Conservation (phyloP, 305 asterid species). For the Fraxinus floribunda region DNA sequence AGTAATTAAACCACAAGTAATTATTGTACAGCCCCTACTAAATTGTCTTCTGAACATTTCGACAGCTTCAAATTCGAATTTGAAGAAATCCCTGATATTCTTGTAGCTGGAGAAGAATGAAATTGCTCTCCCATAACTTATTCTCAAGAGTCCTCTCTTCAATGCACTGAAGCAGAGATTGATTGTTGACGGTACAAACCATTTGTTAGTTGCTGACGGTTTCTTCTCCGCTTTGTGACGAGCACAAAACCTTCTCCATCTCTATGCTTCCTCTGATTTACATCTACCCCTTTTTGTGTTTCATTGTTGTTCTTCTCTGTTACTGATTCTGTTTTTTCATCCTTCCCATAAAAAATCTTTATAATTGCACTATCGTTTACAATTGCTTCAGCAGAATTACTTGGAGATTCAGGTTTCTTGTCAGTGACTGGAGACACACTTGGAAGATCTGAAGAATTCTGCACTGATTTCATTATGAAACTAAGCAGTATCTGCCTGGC, state of each 20-base stretch:
- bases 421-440: conserved; percentile 36
- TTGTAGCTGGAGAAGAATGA: conserved; percentile 11
- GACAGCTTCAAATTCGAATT: conserved; percentile 13
- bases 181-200: conserved; percentile 76
- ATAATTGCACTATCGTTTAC: conserved; percentile 80
- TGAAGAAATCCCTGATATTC: conserved; percentile 9
- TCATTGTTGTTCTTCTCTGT: conserved; percentile 37
- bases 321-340: conserved; percentile 37
- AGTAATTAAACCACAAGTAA: background rate
- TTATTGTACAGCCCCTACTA: conserved; percentile 13
- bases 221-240: conserved; percentile 82
- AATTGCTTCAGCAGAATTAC: conserved; percentile 68
- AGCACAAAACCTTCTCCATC: conserved; percentile 95
- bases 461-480: conserved; percentile 91
- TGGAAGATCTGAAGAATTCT: conserved; percentile 58
- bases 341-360: conserved; percentile 65
- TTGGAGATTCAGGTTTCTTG: conserved; percentile 51
- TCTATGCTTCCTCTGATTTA: conserved; percentile 40
- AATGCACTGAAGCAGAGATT: conserved; percentile 78
- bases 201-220: conserved; percentile 69
- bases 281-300: conserved; percentile 33
- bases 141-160: conserved; percentile 35
- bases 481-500: conserved; percentile 95
- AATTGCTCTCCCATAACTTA: conserved; percentile 11
- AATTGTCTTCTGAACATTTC: conserved; percentile 18